A percentile compares a stretch with the other conserved stretches of the same genome.
phyloP scores from a whole-genome alignment of 495 filamentous ascomycete genomes.

The Viridothelium virens region DNA sequence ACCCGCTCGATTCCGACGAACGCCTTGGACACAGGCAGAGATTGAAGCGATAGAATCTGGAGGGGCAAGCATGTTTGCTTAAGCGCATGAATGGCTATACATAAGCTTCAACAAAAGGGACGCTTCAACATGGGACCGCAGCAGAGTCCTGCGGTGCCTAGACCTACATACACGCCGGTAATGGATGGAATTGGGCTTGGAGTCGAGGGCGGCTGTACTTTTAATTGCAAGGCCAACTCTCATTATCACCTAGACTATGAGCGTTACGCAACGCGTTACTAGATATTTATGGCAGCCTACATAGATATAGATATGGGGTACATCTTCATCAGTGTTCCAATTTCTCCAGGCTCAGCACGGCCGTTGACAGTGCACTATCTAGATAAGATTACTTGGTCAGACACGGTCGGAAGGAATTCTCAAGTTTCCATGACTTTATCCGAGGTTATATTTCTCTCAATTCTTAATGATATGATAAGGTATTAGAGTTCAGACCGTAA shows the following conservation, averaged over 20 bases:
- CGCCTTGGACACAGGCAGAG: slow-evolving; percentile 64
- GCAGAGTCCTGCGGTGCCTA: no score
- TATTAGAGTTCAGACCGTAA: no score
- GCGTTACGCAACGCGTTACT: not conserved
- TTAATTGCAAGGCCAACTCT: not conserved
- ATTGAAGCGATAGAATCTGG: slow-evolving; percentile 94
- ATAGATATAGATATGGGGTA: not conserved
- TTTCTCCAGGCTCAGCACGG: not conserved
- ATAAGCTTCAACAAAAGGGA: not conserved
- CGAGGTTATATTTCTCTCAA: no score
- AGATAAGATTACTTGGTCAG: no score
- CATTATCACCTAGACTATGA: not conserved
- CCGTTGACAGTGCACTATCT: no score
- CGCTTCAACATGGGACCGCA: no score
- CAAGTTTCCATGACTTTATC: no score
- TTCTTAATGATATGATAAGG: no score
- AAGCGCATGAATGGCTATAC: slow-evolving; percentile 20
- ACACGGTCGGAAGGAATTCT: no score
- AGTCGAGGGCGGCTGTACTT: not conserved
- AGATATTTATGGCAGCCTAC: slow-evolving; percentile 1
- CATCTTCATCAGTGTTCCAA: not conserved
- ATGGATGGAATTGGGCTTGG: no score
- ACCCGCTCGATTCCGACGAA: slow-evolving; percentile 70
- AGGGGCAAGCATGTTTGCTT: slow-evolving; percentile 62
- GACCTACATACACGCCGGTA: no score